Conservation (phyloP, 208 protist species). For the Trypanosoma mega region DNA sequence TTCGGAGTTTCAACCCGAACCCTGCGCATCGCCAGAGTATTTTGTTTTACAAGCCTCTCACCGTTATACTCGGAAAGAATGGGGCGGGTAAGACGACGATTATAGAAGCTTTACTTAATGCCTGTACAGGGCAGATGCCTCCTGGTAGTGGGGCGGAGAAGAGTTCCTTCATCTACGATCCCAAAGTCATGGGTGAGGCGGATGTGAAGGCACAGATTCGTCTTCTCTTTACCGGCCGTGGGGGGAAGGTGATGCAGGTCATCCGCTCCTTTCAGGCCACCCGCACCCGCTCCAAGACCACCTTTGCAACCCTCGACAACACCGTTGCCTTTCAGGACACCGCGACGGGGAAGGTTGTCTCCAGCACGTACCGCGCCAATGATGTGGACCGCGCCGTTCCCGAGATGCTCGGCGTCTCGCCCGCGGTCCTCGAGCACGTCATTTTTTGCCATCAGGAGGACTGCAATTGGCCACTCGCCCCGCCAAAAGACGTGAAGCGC, state of each 20-base stretch:
- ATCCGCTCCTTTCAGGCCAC: constrained; percentile 92
- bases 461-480: constrained; percentile 96
- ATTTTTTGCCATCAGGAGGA: constrained; percentile 99
- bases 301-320: constrained; percentile 94
- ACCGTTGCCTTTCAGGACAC: constrained; percentile 92
- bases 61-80: constrained; percentile 98
- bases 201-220: constrained; percentile 98
- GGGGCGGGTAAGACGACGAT: constrained; percentile 98
- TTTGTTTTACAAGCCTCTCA: constrained; percentile 97
- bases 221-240: constrained; percentile 87
- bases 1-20: constrained; percentile 96
- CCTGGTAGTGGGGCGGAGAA: constrained; percentile 91
- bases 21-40: constrained; percentile 84
- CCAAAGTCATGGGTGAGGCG: constrained; percentile 92
- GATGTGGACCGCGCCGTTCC: constrained; percentile 97
- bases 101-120: constrained; percentile 98
- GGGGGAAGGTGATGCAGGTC: constrained; percentile 87
- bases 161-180: constrained; percentile 98
- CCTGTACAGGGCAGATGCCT: constrained; percentile 96
- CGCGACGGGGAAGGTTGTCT: constrained; percentile 74
- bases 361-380: constrained; percentile 84
- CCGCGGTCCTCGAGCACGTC: constrained; percentile 97
- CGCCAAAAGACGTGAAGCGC: constrained; percentile 95
- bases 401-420: constrained; percentile 96
- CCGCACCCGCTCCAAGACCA: constrained; percentile 82